These are phyloP conservation scores for Fraxinus latifolia DNA, from an alignment of 305 asterid genomes.

Conservation along the genomic window DNA sequence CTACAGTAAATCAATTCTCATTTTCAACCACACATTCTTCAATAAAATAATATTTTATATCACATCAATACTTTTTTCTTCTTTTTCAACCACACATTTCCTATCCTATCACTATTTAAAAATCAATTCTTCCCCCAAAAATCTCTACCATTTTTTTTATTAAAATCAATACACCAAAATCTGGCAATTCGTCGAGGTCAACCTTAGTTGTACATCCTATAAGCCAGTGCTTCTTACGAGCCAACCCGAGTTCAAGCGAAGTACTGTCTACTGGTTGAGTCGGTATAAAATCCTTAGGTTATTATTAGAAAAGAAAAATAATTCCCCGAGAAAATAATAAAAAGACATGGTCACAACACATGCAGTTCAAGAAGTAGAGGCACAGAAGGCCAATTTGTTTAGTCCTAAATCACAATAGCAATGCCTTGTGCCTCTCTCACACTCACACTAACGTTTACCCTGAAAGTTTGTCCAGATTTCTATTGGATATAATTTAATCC, in stretches of 20 bases:
- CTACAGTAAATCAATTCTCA: no score
- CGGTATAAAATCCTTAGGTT: constrained; percentile 28
- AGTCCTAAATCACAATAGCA: not conserved
- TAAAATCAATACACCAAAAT: no score
- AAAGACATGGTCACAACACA: constrained; percentile 17
- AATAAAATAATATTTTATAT: no score
- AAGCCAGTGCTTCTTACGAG: not conserved
- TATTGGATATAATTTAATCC: not conserved
- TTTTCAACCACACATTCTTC: no score
- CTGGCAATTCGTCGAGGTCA: no score
- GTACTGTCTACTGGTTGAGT: constrained; percentile 33
- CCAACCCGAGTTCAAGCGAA: not conserved
- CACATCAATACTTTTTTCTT: no score
- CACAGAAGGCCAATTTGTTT: not conserved
- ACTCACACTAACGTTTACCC: not conserved
- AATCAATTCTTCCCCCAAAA: no score
- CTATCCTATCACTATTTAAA: no score
- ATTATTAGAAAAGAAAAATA: constrained; percentile 1
- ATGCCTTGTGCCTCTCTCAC: not conserved
- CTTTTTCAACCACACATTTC: no score
- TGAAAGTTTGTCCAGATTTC: not conserved
- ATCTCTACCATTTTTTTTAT: no score
- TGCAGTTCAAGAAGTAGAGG: constrained; percentile 19
- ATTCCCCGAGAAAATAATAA: constrained; percentile 18
- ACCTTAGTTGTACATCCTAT: not conserved